Evolutionary conservation across 495 filamentous ascomycete genomes (phyloP).

Genomic region (Penicillium antarcticum): DNA sequence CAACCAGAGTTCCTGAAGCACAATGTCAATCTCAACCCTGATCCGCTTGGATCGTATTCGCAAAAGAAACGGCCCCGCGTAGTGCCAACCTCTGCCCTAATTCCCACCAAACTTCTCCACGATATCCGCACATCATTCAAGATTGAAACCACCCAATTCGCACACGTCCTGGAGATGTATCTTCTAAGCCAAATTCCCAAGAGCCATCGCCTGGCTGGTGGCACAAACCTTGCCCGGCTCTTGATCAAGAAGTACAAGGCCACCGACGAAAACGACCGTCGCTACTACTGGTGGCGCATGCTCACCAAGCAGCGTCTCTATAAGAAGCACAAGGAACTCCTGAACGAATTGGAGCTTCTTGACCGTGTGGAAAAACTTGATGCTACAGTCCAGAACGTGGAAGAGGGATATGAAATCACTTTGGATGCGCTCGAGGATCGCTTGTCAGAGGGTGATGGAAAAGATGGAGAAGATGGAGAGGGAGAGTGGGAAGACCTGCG

Average conservation of each 20-base stretch:
- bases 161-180: conserved; percentile 81
- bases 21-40: conserved; percentile 41
- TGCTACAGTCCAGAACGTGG: conserved; percentile 70
- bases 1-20: conserved; percentile 41
- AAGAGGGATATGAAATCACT: conserved; percentile 75
- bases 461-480: conserved; percentile 11
- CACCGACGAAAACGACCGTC: conserved; percentile 52
- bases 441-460: conserved; percentile 20
- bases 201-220: conserved; percentile 54
- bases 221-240: conserved; percentile 44
- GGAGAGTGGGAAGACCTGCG: conserved; percentile 14
- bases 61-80: conserved; percentile 37
- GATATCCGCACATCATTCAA: conserved; percentile 64
- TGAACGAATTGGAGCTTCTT: conserved; percentile 71
- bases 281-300: conserved; percentile 79
- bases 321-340: conserved; percentile 69
- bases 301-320: conserved; percentile 79
- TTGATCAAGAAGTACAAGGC: conserved; percentile 55
- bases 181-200: conserved; percentile 72
- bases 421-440: conserved; percentile 51
- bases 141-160: conserved; percentile 84
- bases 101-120: conserved; percentile 55
- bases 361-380: conserved; percentile 82
- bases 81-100: conserved; percentile 61
- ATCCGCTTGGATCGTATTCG: conserved; percentile 33